Evolutionary conservation across 805 yeast species (phyloP).

Genomic region (Dipodascus albidus): DNA sequence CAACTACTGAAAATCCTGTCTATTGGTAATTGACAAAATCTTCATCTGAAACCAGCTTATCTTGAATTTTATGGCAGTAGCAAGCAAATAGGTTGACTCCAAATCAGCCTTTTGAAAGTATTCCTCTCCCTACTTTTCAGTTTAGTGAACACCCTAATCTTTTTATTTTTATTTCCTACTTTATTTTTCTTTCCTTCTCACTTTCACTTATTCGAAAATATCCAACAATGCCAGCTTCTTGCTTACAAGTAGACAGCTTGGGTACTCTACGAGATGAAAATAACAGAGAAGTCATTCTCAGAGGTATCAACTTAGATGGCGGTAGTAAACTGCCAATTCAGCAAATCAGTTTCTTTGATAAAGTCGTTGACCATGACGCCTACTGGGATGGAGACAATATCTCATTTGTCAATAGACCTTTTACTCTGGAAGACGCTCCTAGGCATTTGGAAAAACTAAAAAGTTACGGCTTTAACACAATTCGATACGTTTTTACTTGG

Average conservation of each 20-base stretch:
- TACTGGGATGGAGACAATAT: conserved; percentile 62
- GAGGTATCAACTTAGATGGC: conserved; percentile 77
- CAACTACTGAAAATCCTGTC: too few species aligned
- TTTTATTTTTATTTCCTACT: too few species aligned
- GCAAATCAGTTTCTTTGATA: conserved; percentile 4
- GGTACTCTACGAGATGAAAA: conserved; percentile 48
- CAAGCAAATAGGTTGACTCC: too few species aligned
- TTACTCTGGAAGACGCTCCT: conserved; percentile 61
- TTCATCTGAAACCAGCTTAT: too few species aligned
- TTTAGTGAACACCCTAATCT: too few species aligned
- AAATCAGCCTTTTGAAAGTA: too few species aligned
- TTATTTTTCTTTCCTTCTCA: too few species aligned
- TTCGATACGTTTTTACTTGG: conserved; percentile 78
- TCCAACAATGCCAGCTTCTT: neutral
- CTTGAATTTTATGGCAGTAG: too few species aligned
- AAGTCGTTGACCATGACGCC: conserved; percentile 11
- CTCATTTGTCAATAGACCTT: conserved; percentile 71
- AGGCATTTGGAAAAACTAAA: conserved; percentile 59
- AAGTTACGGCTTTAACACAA: conserved; percentile 69
- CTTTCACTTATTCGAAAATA: neutral
- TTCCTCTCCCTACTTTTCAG: too few species aligned
- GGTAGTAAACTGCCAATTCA: conserved; percentile 52
- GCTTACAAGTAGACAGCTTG: neutral
- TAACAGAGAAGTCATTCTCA: conserved; percentile 50
- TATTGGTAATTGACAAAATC: too few species aligned